phyloP scores from a whole-genome alignment of 2,329 filamentous ascomycete genomes.

The Didymosphaeria variabile region DNA sequence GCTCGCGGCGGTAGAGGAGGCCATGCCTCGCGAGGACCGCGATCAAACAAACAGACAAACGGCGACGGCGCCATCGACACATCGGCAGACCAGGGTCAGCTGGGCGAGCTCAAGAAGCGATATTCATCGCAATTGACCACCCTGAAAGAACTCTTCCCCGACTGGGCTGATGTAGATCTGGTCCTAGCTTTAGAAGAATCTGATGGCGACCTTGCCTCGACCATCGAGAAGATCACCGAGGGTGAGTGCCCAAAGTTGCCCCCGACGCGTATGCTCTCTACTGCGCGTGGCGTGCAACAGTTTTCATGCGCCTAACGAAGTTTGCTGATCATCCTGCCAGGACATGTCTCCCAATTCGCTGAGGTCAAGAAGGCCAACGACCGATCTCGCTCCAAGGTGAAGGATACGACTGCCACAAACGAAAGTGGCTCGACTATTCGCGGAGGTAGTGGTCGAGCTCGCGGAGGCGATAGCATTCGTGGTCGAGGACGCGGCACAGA shows the following conservation, averaged over 20 bases:
- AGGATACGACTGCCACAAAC: conserved; percentile 65
- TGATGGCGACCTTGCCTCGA: conserved; percentile 75
- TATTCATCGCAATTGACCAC: conserved; percentile 80
- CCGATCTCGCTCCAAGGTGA: conserved; percentile 74
- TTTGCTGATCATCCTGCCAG: conserved; percentile 54
- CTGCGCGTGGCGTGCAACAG: conserved; percentile 10
- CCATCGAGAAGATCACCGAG: conserved; percentile 81
- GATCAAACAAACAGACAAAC: conserved; percentile 66
- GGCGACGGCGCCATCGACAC: conserved; percentile 72
- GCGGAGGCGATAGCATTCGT: conserved; percentile 49
- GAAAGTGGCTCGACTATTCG: conserved; percentile 53
- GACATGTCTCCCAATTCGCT: conserved; percentile 82
- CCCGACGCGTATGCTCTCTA: neutral
- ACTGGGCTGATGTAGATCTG: conserved; percentile 95
- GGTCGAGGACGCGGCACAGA: conserved; percentile 70
- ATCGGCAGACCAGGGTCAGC: conserved; percentile 84
- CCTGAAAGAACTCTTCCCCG: conserved; percentile 91
- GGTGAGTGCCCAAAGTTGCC: conserved; percentile 59
- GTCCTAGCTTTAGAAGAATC: conserved; percentile 92
- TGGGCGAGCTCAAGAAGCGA: conserved; percentile 90
- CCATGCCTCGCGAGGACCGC: conserved; percentile 64
- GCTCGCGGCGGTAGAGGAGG: conserved; percentile 83
- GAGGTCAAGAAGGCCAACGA: conserved; percentile 84
- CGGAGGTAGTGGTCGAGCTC: conserved; percentile 33
- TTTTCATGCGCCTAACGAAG: neutral